Evolutionary conservation across 805 yeast genomes (phyloP).

Genomic region (Candida khao-thaluensis): DNA sequence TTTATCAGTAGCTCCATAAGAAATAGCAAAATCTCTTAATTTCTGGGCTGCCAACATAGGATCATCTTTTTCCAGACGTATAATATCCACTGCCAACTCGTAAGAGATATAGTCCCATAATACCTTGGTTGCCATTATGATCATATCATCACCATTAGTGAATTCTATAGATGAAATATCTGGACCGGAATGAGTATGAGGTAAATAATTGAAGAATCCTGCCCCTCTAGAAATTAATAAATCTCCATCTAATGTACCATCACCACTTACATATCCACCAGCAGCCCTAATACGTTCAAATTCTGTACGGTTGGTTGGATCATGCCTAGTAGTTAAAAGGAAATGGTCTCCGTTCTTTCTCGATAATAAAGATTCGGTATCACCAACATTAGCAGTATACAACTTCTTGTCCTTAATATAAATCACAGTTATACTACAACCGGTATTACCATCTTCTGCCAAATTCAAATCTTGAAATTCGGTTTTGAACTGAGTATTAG

Average conservation of each 20-base stretch:
- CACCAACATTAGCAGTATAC: constrained; percentile 89
- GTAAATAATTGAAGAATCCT: constrained; percentile 82
- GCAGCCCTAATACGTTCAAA: constrained; percentile 85
- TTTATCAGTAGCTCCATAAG: constrained; percentile 84
- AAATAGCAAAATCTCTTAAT: constrained; percentile 88
- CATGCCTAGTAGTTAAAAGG: constrained; percentile 75
- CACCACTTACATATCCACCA: constrained; percentile 87
- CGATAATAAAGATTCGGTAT: constrained; percentile 77
- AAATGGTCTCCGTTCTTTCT: constrained; percentile 77
- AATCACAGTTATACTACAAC: constrained; percentile 80
- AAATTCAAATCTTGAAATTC: constrained; percentile 49
- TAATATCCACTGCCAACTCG: constrained; percentile 87
- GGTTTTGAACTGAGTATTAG: constrained; percentile 29
- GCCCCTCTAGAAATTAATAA: constrained; percentile 86
- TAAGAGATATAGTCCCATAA: constrained; percentile 83
- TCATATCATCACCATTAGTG: constrained; percentile 72
- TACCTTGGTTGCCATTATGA: constrained; percentile 79
- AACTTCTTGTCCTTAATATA: constrained; percentile 70
- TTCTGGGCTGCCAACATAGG: constrained; percentile 93
- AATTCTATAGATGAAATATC: constrained; percentile 62
- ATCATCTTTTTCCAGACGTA: constrained; percentile 74
- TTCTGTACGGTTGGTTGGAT: constrained; percentile 74
- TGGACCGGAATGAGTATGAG: constrained; percentile 89
- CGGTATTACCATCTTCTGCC: constrained; percentile 68
- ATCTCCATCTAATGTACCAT: constrained; percentile 81